Evolutionary conservation across 2,329 filamentous ascomycete genomes (phyloP).

Genomic region (Diaporthe longicolla): DNA sequence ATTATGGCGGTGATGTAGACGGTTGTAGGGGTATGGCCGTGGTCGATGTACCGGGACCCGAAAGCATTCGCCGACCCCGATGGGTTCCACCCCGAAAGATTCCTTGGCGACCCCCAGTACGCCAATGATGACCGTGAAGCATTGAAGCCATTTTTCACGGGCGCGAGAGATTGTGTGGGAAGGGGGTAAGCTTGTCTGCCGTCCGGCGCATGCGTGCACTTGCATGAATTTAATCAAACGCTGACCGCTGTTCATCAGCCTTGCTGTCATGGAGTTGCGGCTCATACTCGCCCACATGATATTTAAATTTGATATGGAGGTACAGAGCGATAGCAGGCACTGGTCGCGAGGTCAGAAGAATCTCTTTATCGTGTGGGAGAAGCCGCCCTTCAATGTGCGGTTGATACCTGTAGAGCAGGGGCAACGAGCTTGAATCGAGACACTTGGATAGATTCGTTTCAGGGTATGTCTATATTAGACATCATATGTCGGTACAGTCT

Average conservation of each 20-base stretch:
- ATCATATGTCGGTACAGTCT: neutral
- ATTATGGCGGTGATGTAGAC: neutral
- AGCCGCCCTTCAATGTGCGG: slow-evolving; percentile 53
- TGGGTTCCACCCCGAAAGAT: slow-evolving; percentile 64
- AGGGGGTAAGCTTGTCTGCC: slow-evolving; percentile 56
- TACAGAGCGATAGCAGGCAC: slow-evolving; percentile 53
- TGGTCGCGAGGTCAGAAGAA: slow-evolving; percentile 56
- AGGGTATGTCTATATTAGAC: neutral
- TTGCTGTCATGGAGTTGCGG: slow-evolving; percentile 66
- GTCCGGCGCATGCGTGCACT: neutral
- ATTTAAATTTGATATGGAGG: slow-evolving; percentile 63
- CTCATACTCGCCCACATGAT: slow-evolving; percentile 62
- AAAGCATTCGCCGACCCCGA: slow-evolving; percentile 4
- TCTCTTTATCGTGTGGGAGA: slow-evolving; percentile 57
- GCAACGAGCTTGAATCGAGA: no score
- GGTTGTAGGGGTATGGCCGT: slow-evolving; percentile 9
- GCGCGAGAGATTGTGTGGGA: slow-evolving; percentile 65
- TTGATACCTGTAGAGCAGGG: slow-evolving; percentile 49
- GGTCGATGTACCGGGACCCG: slow-evolving; percentile 22
- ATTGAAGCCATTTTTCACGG: slow-evolving; percentile 63
- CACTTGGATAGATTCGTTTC: neutral
- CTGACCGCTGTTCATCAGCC: slow-evolving; percentile 48
- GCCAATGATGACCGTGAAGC: slow-evolving; percentile 57
- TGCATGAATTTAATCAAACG: fast-evolving
- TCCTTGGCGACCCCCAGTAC: slow-evolving; percentile 57